Evolutionary conservation across 805 yeast species (phyloP).

Genomic region (Vanderwaltozyma yarrowii): DNA sequence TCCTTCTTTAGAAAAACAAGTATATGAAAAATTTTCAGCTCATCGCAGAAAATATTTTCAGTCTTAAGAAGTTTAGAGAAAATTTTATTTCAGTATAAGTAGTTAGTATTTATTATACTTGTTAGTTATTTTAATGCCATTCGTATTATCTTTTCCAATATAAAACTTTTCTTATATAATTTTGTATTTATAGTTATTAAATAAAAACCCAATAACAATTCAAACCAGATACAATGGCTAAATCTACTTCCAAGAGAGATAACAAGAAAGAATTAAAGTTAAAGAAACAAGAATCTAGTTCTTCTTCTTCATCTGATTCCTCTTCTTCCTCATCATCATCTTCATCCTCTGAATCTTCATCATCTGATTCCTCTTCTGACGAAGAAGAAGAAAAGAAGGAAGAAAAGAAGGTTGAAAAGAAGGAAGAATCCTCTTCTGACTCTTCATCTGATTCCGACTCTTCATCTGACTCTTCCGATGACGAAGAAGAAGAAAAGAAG

Average conservation of each 20-base stretch:
- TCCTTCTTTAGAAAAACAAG: too few relatives aligned
- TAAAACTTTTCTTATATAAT: too few relatives aligned
- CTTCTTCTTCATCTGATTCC: conserved; percentile 4
- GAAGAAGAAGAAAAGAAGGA: conserved; percentile 1
- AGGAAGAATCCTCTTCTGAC: conserved; percentile 18
- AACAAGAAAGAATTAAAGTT: conserved; percentile 18
- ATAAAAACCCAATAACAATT: conserved; percentile 2
- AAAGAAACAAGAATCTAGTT: conserved; percentile 12
- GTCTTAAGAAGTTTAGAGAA: too few relatives aligned
- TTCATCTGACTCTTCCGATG: conserved; percentile 20
- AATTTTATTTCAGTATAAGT: neutral
- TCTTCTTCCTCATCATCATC: conserved; percentile 8
- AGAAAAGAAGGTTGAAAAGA: conserved; percentile 6
- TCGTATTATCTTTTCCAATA: too few relatives aligned
- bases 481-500: conserved; percentile 12
- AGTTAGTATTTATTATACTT: too few relatives aligned
- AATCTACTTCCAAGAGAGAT: conserved; percentile 22
- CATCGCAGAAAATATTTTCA: neutral
- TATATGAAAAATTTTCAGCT: neutral
- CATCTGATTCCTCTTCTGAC: conserved; percentile 10
- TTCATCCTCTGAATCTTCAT: conserved; percentile 5
- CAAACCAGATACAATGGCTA: conserved; percentile 13
- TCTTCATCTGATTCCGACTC: conserved; percentile 28
- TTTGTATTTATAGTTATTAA: too few relatives aligned
- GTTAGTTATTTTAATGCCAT: too few relatives aligned